These are phyloP conservation scores for Phytophthora sp. DNA, from an alignment of 352 stramenopile genomes.

Conservation along the genomic window DNA sequence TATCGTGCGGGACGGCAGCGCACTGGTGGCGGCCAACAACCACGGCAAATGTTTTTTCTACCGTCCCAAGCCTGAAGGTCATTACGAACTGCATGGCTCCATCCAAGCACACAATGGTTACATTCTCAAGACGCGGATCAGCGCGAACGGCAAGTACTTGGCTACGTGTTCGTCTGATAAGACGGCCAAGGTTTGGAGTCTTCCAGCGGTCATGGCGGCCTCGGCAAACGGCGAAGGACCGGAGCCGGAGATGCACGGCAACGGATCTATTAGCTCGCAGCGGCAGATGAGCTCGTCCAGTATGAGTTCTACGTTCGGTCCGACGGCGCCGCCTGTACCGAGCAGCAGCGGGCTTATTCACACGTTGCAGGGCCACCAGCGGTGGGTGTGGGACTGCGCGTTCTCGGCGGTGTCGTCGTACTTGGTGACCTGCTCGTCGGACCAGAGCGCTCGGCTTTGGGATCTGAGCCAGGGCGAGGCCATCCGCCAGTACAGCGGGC, in stretches of 20 bases:
- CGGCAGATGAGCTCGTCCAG: slow-evolving; percentile 35
- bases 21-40: slow-evolving; percentile 94
- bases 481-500: slow-evolving; percentile 89
- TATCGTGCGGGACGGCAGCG: slow-evolving; percentile 92
- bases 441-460: slow-evolving; percentile 97
- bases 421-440: slow-evolving; percentile 96
- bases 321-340: slow-evolving; percentile 22
- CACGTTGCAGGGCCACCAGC: slow-evolving; percentile 89
- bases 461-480: slow-evolving; percentile 92
- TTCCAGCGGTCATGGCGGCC: slow-evolving; percentile 39
- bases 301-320: slow-evolving; percentile 33
- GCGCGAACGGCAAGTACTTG: slow-evolving; percentile 82
- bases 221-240: slow-evolving; percentile 13
- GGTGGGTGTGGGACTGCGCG: slow-evolving; percentile 98
- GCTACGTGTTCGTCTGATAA: slow-evolving; percentile 95
- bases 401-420: slow-evolving; percentile 99
- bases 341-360: slow-evolving; percentile 66
- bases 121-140: slow-evolving; percentile 92
- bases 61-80: slow-evolving; percentile 57
- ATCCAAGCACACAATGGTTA: slow-evolving; percentile 92
- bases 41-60: slow-evolving; percentile 96
- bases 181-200: slow-evolving; percentile 92
- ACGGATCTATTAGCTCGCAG: slow-evolving; percentile 41
- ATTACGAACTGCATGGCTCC: slow-evolving; percentile 72
- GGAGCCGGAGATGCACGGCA: slow-evolving; percentile 34